Conservation (phyloP, 2,329 filamentous ascomycete genomes). For the Pseudogymnoascus sp. region DNA sequence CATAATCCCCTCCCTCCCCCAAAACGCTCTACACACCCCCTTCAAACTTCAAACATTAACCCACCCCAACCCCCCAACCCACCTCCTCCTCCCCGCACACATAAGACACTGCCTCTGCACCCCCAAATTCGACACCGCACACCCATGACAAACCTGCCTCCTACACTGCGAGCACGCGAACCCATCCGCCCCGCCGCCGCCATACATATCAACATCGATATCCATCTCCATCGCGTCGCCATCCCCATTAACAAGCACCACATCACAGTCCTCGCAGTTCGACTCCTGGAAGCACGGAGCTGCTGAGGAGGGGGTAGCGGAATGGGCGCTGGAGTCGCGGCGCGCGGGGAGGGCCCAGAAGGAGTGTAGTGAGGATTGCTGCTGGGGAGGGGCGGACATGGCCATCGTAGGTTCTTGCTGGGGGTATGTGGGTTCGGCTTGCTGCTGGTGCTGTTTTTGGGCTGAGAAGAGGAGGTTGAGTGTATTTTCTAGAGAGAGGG, state of each 20-base stretch:
- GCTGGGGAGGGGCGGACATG: conserved; percentile 17
- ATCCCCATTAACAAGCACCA: conserved; percentile 19
- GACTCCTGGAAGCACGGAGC: conserved; percentile 24
- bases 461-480: conserved; percentile 51
- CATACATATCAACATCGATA: conserved; percentile 31
- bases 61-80: conserved; percentile 16
- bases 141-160: conserved; percentile 51
- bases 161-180: conserved; percentile 42
- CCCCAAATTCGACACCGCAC: conserved; percentile 51
- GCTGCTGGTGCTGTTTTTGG: conserved; percentile 32
- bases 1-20: not conserved
- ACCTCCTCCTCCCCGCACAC: conserved; percentile 38
- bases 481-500: conserved; percentile 40
- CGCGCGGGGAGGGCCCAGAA: conserved; percentile 48
- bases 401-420: conserved; percentile 14
- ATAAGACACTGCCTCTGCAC: conserved; percentile 44
- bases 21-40: not conserved
- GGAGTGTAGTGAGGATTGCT: conserved; percentile 48
- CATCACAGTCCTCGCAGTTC: conserved; percentile 49
- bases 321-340: conserved; percentile 22
- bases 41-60: conserved; percentile 7
- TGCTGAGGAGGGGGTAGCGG: conserved; percentile 15
- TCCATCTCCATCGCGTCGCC: conserved; percentile 37
- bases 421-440: conserved; percentile 14
- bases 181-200: conserved; percentile 28